A percentile compares a stretch with the other conserved stretches of the same genome.
These are phyloP conservation scores for Meira miltonrushii DNA, from an alignment of 1,284 basidiomycete genomes.

Conservation along the genomic window DNA sequence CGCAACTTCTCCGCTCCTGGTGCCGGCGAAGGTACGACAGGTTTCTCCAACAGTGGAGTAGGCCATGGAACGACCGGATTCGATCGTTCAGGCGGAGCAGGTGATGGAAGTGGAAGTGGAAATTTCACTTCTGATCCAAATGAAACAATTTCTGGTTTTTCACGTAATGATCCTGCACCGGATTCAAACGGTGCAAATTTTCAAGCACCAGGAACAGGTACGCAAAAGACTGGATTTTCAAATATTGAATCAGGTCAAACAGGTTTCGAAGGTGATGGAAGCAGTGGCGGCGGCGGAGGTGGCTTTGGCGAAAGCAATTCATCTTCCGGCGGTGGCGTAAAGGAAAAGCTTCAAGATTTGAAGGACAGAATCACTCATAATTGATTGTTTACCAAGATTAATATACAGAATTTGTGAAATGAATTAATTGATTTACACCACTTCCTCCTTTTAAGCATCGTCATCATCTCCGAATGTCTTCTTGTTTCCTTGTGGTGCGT, in stretches of 20 bases:
- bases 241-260: background rate
- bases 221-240: background rate
- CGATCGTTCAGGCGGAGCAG: background rate
- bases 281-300: too few relatives aligned
- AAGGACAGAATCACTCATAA: background rate
- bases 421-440: too few relatives aligned
- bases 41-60: background rate
- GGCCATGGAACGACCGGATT: background rate
- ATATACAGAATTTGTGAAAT: background rate
- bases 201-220: background rate
- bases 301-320: too few relatives aligned
- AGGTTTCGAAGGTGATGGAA: background rate
- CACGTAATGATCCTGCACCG: background rate
- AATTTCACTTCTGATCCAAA: background rate
- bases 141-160: background rate
- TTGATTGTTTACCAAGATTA: background rate
- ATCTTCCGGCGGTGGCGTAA: background rate
- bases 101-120: background rate
- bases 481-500: constrained; percentile 63
- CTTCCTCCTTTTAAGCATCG: too few relatives aligned
- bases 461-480: constrained; percentile 59
- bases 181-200: background rate
- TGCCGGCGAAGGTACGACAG: background rate
- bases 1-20: background rate
- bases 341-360: background rate